phyloP scores from a whole-genome alignment of 2,329 filamentous ascomycete species.

The Huntiella abstrusa region DNA sequence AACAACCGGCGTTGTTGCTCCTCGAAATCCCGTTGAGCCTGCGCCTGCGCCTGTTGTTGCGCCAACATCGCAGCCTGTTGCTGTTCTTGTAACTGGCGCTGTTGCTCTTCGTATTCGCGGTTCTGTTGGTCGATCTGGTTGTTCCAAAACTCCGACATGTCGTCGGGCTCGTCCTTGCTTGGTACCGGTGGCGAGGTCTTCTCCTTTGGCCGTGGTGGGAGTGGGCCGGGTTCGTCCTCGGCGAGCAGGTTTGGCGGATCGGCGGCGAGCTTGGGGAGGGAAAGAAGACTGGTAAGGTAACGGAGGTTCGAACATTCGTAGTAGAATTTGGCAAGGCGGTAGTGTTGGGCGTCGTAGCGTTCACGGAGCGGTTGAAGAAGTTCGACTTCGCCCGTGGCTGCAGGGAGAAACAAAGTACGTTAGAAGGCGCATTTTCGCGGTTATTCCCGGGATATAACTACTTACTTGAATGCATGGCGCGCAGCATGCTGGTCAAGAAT shows the following conservation, averaged over 20 bases:
- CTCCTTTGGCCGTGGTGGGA: conserved; percentile 64
- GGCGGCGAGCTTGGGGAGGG: conserved; percentile 85
- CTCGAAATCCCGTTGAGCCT: conserved; percentile 88
- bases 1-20: conserved; percentile 76
- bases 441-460: conserved; percentile 11
- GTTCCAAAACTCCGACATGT: conserved; percentile 97
- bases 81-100: conserved; percentile 69
- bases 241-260: conserved; percentile 77
- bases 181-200: conserved; percentile 47
- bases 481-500: conserved; percentile 97
- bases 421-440: conserved; percentile 10
- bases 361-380: conserved; percentile 73
- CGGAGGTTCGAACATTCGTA: conserved; percentile 97
- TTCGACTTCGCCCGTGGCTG: conserved; percentile 81
- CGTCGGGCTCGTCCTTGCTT: conserved; percentile 57
- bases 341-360: conserved; percentile 88
- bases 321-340: conserved; percentile 92
- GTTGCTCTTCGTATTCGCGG: conserved; percentile 86
- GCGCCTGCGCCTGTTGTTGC: conserved; percentile 65
- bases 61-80: conserved; percentile 64
- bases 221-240: conserved; percentile 66
- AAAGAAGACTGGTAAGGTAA: conserved; percentile 90
- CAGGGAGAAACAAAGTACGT: conserved; percentile 8
- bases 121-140: conserved; percentile 80
- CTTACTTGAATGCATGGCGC: conserved; percentile 89